Conservation (phyloP, 2,329 filamentous ascomycete species). For the Bipolaris oryzae region DNA sequence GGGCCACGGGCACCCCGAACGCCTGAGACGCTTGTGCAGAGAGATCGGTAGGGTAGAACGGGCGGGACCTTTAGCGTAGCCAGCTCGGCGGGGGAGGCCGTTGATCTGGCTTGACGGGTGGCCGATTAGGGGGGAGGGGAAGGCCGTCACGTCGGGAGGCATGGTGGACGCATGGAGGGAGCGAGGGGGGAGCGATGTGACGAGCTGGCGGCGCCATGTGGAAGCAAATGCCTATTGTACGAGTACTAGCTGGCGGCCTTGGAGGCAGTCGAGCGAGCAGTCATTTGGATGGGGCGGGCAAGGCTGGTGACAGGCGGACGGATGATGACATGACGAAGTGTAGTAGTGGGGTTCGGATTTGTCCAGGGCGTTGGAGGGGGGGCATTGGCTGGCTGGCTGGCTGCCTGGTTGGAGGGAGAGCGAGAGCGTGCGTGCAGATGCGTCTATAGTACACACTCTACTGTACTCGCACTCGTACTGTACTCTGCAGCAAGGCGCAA, state of each 20-base stretch:
- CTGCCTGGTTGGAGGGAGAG: background rate
- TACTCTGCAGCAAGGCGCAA: background rate
- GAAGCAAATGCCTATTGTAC: too few relatives aligned
- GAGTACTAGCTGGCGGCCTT: background rate
- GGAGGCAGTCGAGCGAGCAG: background rate
- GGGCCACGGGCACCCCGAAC: slow-evolving; percentile 34
- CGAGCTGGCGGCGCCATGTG: slow-evolving; percentile 1
- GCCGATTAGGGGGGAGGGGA: background rate
- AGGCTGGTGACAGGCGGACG: background rate
- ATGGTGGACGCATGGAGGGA: background rate
- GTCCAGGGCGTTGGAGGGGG: background rate
- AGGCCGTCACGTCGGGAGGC: background rate
- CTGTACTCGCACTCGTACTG: background rate
- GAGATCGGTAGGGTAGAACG: slow-evolving; percentile 24
- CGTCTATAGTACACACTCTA: background rate
- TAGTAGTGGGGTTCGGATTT: background rate
- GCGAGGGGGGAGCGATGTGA: background rate
- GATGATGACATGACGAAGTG: slow-evolving; percentile 5
- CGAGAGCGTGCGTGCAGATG: background rate
- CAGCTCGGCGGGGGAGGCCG: slow-evolving; percentile 9
- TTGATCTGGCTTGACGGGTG: slow-evolving; percentile 9
- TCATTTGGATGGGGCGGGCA: background rate
- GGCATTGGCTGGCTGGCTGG: background rate
- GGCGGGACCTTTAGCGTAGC: slow-evolving; percentile 30
- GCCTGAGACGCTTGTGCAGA: slow-evolving; percentile 21